Percentiles rank a stretch among this genome's conserved stretches.
Conservation (phyloP, 257 asterid genomes). For the Przewalskia tangutica region DNA sequence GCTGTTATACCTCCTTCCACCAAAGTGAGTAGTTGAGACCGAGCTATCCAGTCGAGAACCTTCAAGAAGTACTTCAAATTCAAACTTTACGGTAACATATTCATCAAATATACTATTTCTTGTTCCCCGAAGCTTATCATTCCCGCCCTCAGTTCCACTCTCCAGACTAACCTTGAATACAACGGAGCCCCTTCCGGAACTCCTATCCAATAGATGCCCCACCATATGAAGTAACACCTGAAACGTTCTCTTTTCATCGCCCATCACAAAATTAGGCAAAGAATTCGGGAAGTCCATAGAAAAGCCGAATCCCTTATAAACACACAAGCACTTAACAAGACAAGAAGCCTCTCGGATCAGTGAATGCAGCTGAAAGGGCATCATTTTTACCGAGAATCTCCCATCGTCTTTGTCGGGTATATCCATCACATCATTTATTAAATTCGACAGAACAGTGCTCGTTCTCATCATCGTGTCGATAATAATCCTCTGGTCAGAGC, state of each 20-base stretch:
- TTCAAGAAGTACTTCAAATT: conserved; percentile 21
- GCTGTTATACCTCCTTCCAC: conserved; percentile 19
- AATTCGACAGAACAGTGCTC: conserved; percentile 26
- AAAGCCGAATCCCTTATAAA: conserved; percentile 22
- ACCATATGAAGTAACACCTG: conserved; percentile 40
- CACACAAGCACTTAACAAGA: conserved; percentile 26
- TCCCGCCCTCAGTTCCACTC: conserved; percentile 15
- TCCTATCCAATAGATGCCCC: conserved; percentile 29
- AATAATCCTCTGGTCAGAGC: conserved; percentile 23
- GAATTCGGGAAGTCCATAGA: conserved; percentile 20
- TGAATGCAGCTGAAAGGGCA: conserved; percentile 26
- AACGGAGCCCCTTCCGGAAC: conserved; percentile 16
- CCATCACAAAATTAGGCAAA: conserved; percentile 32
- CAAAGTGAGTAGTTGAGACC: conserved; percentile 11
- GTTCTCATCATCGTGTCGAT: conserved; percentile 24
- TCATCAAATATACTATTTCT: conserved; percentile 24
- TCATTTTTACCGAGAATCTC: conserved; percentile 22
- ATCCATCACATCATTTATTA: conserved; percentile 32
- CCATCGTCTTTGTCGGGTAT: conserved; percentile 37
- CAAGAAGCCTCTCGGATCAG: conserved; percentile 33
- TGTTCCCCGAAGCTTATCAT: conserved; percentile 16
- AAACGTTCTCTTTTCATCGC: conserved; percentile 36
- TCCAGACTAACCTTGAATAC: conserved; percentile 25
- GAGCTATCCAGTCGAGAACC: conserved; percentile 19
- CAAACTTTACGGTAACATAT: conserved; percentile 21